Evolutionary conservation across 2,329 filamentous ascomycete species (phyloP).

Genomic region (Fusarium coicis): DNA sequence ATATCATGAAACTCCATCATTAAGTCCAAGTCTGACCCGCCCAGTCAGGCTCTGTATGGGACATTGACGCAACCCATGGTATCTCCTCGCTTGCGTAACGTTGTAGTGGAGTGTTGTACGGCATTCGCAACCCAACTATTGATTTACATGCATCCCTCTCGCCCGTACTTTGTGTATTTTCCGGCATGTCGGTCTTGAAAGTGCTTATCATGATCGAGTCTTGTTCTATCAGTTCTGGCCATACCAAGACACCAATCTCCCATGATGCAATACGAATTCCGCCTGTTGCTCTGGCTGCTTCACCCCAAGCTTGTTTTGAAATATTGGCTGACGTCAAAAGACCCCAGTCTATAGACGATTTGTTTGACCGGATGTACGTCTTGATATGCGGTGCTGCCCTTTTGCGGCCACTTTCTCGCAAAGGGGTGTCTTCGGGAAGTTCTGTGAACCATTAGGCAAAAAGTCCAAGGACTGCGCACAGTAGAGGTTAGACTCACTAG

Average conservation of each 20-base stretch:
- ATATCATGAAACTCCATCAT: constrained; percentile 13
- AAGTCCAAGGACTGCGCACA: not conserved
- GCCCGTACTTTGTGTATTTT: constrained; percentile 28
- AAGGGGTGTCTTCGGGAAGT: constrained; percentile 31
- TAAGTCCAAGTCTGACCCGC: constrained; percentile 55
- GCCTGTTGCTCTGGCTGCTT: constrained; percentile 63
- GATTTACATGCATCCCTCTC: constrained; percentile 43
- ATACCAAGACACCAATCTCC: constrained; percentile 85
- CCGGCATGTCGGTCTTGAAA: constrained; percentile 71
- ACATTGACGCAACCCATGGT: constrained; percentile 79
- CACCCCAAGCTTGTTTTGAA: constrained; percentile 90
- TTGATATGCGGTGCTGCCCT: constrained; percentile 89
- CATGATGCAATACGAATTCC: constrained; percentile 81
- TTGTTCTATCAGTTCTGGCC: constrained; percentile 71
- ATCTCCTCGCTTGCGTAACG: constrained; percentile 70
- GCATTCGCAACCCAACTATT: constrained; percentile 78
- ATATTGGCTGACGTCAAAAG: constrained; percentile 91
- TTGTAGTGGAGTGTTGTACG: constrained; percentile 82
- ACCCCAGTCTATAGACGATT: constrained; percentile 79
- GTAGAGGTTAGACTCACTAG: constrained; percentile 37
- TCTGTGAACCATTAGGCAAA: constrained; percentile 35
- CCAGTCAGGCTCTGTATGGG: constrained; percentile 72
- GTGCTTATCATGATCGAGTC: constrained; percentile 72
- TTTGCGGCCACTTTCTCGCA: constrained; percentile 67
- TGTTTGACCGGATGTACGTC: constrained; percentile 78